A percentile compares a stretch with the other conserved stretches of the same genome.
Evolutionary conservation across 2,329 filamentous ascomycete genomes (phyloP).

Genomic region (Aspergillus bombycis): DNA sequence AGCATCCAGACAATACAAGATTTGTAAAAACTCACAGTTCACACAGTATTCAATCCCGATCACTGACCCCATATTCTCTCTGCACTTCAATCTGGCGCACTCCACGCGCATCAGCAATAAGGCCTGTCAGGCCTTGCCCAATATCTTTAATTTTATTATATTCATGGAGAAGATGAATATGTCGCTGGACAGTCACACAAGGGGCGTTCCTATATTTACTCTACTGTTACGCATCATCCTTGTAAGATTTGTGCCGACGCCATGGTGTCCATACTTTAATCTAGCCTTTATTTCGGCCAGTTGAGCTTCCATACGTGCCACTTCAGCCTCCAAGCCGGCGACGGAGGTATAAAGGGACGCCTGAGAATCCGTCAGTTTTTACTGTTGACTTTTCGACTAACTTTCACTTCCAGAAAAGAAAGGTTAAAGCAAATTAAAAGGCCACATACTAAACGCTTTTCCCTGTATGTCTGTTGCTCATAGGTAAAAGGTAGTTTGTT

Average conservation of each 20-base stretch:
- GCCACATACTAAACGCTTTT: conserved; percentile 32
- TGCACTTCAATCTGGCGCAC: conserved; percentile 53
- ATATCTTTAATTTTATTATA: conserved; percentile 75
- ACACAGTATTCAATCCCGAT: conserved; percentile 35
- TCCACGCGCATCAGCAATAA: conserved; percentile 68
- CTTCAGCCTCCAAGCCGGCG: conserved; percentile 50
- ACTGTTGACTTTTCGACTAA: background rate
- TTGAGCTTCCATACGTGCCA: conserved; percentile 40
- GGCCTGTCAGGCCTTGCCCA: conserved; percentile 65
- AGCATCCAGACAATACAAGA: background rate
- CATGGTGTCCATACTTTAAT: conserved; percentile 36
- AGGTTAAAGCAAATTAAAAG: background rate
- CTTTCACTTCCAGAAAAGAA: background rate
- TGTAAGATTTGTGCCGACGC: background rate
- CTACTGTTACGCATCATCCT: conserved; percentile 1
- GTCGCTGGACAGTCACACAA: conserved; percentile 59
- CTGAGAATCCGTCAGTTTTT: conserved; percentile 27
- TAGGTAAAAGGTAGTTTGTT: background rate
- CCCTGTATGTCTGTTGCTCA: conserved; percentile 19
- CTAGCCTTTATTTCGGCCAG: conserved; percentile 39
- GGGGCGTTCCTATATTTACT: conserved; percentile 41
- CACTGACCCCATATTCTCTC: conserved; percentile 43
- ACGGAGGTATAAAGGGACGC: conserved; percentile 29
- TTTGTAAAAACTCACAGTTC: background rate
- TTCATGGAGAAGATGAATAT: conserved; percentile 67